Evolutionary conservation across 1,284 basidiomycete genomes (phyloP).

Genomic region (Cryptococcus sp.): DNA sequence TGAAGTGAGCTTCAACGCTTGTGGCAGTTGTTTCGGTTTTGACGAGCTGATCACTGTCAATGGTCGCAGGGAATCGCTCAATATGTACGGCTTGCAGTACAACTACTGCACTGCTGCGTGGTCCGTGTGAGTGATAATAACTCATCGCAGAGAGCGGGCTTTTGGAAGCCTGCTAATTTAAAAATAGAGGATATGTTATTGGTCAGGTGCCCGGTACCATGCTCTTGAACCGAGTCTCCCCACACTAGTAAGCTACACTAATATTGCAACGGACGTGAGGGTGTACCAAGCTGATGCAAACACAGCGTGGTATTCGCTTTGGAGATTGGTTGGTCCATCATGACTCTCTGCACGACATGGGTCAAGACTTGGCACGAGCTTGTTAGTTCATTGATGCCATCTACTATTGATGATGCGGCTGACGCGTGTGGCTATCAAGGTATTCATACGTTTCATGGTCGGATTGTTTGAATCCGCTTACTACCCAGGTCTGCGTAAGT

Average conservation of each 20-base stretch:
- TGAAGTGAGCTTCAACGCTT: slow-evolving; percentile 6
- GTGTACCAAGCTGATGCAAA: too few relatives aligned
- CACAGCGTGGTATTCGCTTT: slow-evolving; percentile 13
- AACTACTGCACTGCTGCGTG: slow-evolving; percentile 21
- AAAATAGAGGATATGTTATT: slow-evolving; percentile 16
- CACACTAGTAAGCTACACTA: slow-evolving; percentile 15
- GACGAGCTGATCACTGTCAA: too few relatives aligned
- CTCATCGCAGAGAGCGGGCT: not conserved
- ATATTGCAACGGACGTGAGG: too few relatives aligned
- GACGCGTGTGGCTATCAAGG: too few relatives aligned
- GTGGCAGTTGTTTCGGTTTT: not conserved
- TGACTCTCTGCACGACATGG: slow-evolving; percentile 8
- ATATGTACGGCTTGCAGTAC: slow-evolving; percentile 19
- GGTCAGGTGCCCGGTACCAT: slow-evolving; percentile 20
- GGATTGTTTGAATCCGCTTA: too few relatives aligned
- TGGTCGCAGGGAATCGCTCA: slow-evolving; percentile 13
- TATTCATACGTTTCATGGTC: too few relatives aligned
- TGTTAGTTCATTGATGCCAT: not conserved
- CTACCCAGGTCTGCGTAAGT: slow-evolving; percentile 10
- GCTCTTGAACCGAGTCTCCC: slow-evolving; percentile 20
- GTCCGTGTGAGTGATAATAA: slow-evolving; percentile 7
- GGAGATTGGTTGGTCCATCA: slow-evolving; percentile 12
- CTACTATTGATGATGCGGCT: too few relatives aligned
- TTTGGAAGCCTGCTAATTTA: not conserved
- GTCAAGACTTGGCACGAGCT: slow-evolving; percentile 15